phyloP scores from a whole-genome alignment of 495 filamentous ascomycete genomes.

The Parachaetomium inaequale region DNA sequence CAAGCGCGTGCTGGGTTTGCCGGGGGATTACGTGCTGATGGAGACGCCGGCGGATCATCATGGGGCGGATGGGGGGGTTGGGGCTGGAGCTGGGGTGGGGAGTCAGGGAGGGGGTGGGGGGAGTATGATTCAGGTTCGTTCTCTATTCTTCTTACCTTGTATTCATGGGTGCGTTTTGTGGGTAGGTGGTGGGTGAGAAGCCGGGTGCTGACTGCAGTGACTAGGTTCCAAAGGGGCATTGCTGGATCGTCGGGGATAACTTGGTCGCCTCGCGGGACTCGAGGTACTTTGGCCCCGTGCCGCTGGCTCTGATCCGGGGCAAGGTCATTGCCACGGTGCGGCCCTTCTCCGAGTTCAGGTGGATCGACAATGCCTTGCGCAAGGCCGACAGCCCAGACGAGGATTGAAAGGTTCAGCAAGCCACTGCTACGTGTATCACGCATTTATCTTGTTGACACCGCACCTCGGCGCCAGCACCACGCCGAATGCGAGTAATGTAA shows the following conservation, averaged over 20 bases:
- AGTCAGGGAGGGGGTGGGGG: slow-evolving; percentile 20
- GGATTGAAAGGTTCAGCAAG: not conserved
- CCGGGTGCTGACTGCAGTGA: not conserved
- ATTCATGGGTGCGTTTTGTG: not conserved
- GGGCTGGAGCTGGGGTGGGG: slow-evolving; percentile 18
- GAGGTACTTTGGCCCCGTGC: slow-evolving; percentile 77
- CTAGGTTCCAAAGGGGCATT: slow-evolving; percentile 84
- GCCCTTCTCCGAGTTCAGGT: slow-evolving; percentile 41
- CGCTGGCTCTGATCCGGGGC: slow-evolving; percentile 76
- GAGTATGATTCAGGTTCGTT: slow-evolving; percentile 75
- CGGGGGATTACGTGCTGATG: slow-evolving; percentile 82
- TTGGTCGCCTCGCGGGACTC: slow-evolving; percentile 79
- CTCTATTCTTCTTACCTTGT: not conserved
- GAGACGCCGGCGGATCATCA: slow-evolving; percentile 50
- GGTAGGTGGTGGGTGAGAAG: not conserved
- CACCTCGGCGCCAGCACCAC: not conserved
- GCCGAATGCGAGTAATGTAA: not conserved
- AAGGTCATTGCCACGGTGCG: slow-evolving; percentile 71
- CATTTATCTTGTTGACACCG: not conserved
- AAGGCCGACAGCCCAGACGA: slow-evolving; percentile 3
- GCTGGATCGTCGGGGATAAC: slow-evolving; percentile 87
- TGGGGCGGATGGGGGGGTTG: slow-evolving; percentile 16
- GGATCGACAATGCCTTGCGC: slow-evolving; percentile 32
- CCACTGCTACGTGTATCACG: not conserved
- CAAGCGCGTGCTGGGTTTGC: slow-evolving; percentile 83